phyloP scores from a whole-genome alignment of 225 moss, liverwort and hornwort species.

The Pseudoscleropodium purum region DNA sequence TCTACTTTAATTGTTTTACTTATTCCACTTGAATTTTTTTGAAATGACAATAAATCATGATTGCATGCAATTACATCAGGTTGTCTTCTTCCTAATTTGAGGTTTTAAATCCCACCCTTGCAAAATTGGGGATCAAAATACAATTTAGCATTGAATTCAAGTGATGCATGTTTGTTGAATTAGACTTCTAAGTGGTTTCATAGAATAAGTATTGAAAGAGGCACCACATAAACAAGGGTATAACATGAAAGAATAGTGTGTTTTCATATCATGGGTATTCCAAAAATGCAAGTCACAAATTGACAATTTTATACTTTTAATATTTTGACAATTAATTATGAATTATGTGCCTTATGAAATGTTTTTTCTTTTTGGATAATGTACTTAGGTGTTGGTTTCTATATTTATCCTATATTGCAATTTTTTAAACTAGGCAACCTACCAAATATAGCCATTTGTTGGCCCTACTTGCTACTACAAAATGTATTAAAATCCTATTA shows the following conservation, averaged over 20 bases:
- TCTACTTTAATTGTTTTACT: background rate
- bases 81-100: background rate
- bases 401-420: background rate
- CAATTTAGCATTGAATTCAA: background rate
- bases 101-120: background rate
- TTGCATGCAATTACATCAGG: background rate
- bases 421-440: too few species aligned
- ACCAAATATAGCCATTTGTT: too few species aligned
- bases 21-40: background rate
- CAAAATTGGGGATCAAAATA: background rate
- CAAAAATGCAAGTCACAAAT: background rate
- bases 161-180: background rate
- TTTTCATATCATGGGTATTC: accelerated
- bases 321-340: background rate
- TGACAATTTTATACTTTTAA: background rate
- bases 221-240: background rate
- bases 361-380: background rate
- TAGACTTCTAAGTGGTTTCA: background rate
- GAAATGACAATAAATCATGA: background rate
- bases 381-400: background rate
- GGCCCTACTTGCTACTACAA: too few species aligned
- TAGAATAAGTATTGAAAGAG: background rate
- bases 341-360: background rate
- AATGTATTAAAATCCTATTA: background rate
- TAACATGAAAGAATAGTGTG: background rate